Evolutionary conservation across 495 filamentous ascomycete species (phyloP), one percentile per base, ranked within the genome.

Genomic region (Penicillium samsonianum): DNA sequence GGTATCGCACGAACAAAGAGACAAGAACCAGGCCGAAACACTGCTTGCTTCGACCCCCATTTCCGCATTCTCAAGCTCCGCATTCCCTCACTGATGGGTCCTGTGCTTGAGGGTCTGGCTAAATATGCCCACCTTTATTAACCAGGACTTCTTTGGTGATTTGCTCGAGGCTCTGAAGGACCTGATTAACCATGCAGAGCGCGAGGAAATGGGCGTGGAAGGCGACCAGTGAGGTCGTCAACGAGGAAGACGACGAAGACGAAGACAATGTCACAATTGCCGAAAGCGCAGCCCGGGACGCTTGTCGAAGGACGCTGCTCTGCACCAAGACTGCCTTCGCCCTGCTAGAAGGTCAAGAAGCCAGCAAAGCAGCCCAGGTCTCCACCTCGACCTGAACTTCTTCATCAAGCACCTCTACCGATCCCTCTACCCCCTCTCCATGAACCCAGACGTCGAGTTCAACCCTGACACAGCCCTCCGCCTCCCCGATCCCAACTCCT

Each of bases 101-200:
- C 92, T 31, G 92, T 96, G 0, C 78, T 94, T 5, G 91, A 98
- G 71, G 94, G 94, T 47, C 77, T 98, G 26, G 92, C 92, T 47
- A 87, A 86, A 69, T 98, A 96, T 71, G 86, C 92, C 17, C 94
- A 96, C 68, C 78, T 98, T n/a, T 17, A 97, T 98, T 78, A 98
- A 98, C 75, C 89, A 97, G 65, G 87, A 98, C 67, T 96, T 98
- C 78, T 98, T 98, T 69, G 94, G 94, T 20, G 94, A 97, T 70
- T 77, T 98, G 35, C 84, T 98, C 19, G 95, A 97, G 66, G 92
- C 90, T 8, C 78, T 98, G 26, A 94, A 94, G 69, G 95, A 97
- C 54, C 80, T 98, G 12, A 92, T 97, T 61, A 79, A 79, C 10
- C 81, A 89, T 56, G 84, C 86, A 49, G 84, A 89, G 40, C 65